Base-by-base conservation (phyloP, 73 alveolate genomes). In the Symbiodinium pilosum region DNA sequence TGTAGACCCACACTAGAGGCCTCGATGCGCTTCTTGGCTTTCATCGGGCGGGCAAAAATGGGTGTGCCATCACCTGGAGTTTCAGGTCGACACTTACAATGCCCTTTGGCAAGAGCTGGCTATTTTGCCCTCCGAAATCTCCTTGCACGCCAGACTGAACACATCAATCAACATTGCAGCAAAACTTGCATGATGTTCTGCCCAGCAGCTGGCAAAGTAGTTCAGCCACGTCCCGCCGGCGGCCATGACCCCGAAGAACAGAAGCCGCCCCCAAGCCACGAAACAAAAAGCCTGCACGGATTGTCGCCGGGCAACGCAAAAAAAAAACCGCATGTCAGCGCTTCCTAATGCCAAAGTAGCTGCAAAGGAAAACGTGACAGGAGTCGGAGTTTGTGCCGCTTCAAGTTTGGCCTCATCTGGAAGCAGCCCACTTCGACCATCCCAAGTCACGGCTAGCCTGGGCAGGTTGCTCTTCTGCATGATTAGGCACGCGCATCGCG, bases 251-350 rank as follows among this genome's bases (percentile, higher is more conserved):
- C 85, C 85, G 43, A 34, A 73, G 85, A 73, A 73, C 30, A 34
- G 28, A n/a, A 73, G 85, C 44, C 85, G 85, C 34, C 85, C 85
- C 85, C 85, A 73, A 4, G 85, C 85, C 34, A 73, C 85, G 85
- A 73, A 73, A 73, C 85, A 73, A 16, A 73, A 73, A 30, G 85
- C 85, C 85, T 73, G n/a, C 41, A 73, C 42, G 34, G 34, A n/a
- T n/a, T n/a, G n/a, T n/a, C n/a, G n/a, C n/a, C n/a, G n/a, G n/a
- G n/a, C n/a, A n/a, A n/a, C n/a, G n/a, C n/a, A n/a, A n/a, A n/a
- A n/a, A n/a, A n/a, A n/a, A n/a, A n/a, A n/a, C n/a, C n/a, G n/a
- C n/a, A n/a, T n/a, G n/a, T n/a, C n/a, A n/a, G n/a, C n/a, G n/a
- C n/a, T n/a, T n/a, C n/a, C n/a, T n/a, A n/a, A n/a, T n/a, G n/a